These are phyloP conservation scores for Plenodomus lindquistii DNA, from an alignment of 2,329 filamentous ascomycete species.

Conservation along the genomic window DNA sequence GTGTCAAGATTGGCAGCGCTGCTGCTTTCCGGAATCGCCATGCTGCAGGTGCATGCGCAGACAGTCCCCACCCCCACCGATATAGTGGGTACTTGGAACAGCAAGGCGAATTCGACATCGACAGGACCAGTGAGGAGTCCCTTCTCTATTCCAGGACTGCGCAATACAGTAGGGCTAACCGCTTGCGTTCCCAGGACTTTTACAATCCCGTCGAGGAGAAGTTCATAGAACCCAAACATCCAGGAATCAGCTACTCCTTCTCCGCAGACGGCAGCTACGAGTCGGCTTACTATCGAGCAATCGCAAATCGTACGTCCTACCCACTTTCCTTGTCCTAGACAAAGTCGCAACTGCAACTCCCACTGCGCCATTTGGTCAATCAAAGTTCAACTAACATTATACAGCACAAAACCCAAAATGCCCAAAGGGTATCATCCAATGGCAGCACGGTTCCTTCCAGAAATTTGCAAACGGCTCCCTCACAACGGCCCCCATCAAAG, in stretches of 20 bases:
- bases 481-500: slow-evolving; percentile 61
- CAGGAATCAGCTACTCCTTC: slow-evolving; percentile 76
- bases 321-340: background rate
- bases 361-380: background rate
- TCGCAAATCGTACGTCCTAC: slow-evolving; percentile 65
- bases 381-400: slow-evolving; percentile 20
- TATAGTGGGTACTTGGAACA: slow-evolving; percentile 72
- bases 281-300: slow-evolving; percentile 69
- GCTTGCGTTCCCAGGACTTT: slow-evolving; percentile 58
- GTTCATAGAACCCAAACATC: slow-evolving; percentile 66
- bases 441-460: slow-evolving; percentile 69
- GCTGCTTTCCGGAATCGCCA: slow-evolving; percentile 43
- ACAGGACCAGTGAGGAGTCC: slow-evolving; percentile 64
- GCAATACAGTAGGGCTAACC: slow-evolving; percentile 13
- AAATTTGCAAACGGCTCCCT: slow-evolving; percentile 63
- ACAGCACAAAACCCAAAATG: slow-evolving; percentile 64
- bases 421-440: slow-evolving; percentile 69
- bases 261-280: slow-evolving; percentile 69
- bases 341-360: background rate
- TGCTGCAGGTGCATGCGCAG: slow-evolving; percentile 40
- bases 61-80: slow-evolving; percentile 34
- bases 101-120: slow-evolving; percentile 69
- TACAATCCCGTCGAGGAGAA: slow-evolving; percentile 69
- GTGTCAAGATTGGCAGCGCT: slow-evolving; percentile 35
- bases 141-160: slow-evolving; percentile 7